Conservation (phyloP, 2,329 filamentous ascomycete species). For the Trichoderma koningiopsis region DNA sequence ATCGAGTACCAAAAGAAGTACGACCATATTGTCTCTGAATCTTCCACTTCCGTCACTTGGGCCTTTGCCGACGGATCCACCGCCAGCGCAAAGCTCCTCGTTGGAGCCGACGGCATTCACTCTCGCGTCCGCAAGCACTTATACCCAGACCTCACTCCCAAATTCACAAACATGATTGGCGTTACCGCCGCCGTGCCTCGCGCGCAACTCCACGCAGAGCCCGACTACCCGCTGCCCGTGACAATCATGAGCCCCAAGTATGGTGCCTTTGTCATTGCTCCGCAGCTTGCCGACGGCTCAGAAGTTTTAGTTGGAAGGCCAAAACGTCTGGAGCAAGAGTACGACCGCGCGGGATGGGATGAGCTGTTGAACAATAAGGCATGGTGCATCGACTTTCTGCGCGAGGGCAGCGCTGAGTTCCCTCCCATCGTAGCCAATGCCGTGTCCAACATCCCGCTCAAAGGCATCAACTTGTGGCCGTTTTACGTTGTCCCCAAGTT, state of each 20-base stretch:
- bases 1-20: slow-evolving; percentile 54
- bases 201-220: slow-evolving; percentile 40
- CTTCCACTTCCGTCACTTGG: slow-evolving; percentile 45
- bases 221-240: slow-evolving; percentile 45
- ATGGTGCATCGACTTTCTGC: slow-evolving; percentile 39
- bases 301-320: slow-evolving; percentile 54
- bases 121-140: slow-evolving; percentile 56
- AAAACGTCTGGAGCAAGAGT: slow-evolving; percentile 38
- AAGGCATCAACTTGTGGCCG: slow-evolving; percentile 50
- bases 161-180: slow-evolving; percentile 52
- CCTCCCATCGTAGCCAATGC: slow-evolving; percentile 42
- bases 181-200: slow-evolving; percentile 42
- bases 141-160: slow-evolving; percentile 50
- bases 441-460: slow-evolving; percentile 35
- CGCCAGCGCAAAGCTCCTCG: slow-evolving; percentile 46
- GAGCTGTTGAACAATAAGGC: slow-evolving; percentile 44
- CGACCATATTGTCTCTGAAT: slow-evolving; percentile 45
- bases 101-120: slow-evolving; percentile 64
- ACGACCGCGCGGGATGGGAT: slow-evolving; percentile 48
- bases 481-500: slow-evolving; percentile 53
- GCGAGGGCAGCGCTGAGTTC: slow-evolving; percentile 39
- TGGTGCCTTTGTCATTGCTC: slow-evolving; percentile 55
- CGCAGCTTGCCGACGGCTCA: slow-evolving; percentile 50
- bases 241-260: slow-evolving; percentile 45
- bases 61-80: slow-evolving; percentile 50